A percentile compares a stretch with the other conserved stretches of the same genome.
These are phyloP conservation scores for Batkoa obscura DNA, from an alignment of 371 early-diverging fungal genomes.

Conservation along the genomic window DNA sequence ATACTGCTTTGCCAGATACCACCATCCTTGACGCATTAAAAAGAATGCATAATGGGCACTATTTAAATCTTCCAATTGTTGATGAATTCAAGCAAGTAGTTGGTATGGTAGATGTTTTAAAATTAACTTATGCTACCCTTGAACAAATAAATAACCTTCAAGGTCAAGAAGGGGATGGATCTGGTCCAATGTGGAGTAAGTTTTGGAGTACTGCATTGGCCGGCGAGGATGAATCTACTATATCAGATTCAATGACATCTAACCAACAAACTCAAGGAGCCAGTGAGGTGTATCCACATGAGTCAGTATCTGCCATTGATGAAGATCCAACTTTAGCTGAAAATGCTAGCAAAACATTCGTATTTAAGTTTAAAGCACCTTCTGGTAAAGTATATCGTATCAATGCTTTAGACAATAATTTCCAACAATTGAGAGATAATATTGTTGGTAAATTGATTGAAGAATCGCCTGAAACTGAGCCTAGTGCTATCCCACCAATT, in stretches of 20 bases:
- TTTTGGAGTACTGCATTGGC: conserved; percentile 26
- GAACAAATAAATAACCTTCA: conserved; percentile 40
- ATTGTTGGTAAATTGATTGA: conserved; percentile 14
- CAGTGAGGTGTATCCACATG: conserved; percentile 22
- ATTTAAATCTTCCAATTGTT: conserved; percentile 85
- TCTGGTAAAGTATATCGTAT: conserved; percentile 46
- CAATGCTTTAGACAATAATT: conserved; percentile 24
- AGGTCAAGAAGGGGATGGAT: conserved; percentile 18
- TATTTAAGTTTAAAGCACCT: conserved; percentile 58
- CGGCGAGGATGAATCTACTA: conserved; percentile 24
- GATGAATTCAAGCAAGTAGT: conserved; percentile 47
- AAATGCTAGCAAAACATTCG: conserved; percentile 20
- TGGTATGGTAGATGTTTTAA: conserved; percentile 84
- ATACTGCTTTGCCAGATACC: conserved; percentile 64
- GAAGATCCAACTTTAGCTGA: conserved; percentile 17
- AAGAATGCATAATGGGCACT: conserved; percentile 88
- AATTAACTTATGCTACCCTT: conserved; percentile 61
- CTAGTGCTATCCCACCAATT: conserved; percentile 17
- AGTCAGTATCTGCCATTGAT: conserved; percentile 28
- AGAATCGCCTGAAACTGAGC: conserved; percentile 16
- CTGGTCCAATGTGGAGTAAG: conserved; percentile 27
- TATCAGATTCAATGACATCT: conserved; percentile 19
- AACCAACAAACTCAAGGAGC: conserved; percentile 11
- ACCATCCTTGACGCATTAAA: conserved; percentile 85
- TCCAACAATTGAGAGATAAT: conserved; percentile 20